A percentile compares a stretch with the other conserved stretches of the same genome.
phyloP scores from a whole-genome alignment of 176 grass and related monocot genomes.

The Calamus simplicifolius region DNA sequence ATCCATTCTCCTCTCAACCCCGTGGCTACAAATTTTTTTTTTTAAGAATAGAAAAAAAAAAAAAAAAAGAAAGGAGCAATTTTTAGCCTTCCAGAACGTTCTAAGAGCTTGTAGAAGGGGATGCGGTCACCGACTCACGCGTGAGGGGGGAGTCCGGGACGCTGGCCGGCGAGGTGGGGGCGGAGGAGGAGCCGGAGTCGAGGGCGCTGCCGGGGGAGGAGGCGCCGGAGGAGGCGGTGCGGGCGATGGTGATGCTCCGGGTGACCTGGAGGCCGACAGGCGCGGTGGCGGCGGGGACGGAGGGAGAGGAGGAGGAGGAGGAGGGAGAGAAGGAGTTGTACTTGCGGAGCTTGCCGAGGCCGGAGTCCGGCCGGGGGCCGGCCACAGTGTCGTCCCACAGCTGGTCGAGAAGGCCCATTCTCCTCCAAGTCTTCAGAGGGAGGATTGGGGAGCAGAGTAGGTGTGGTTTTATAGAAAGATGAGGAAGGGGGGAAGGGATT shows the following conservation, averaged over 20 bases:
- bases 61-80: not conserved
- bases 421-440: too few relatives aligned
- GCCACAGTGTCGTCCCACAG: conserved; percentile 21
- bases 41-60: not conserved
- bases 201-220: not conserved
- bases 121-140: not conserved
- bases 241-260: conserved; percentile 7
- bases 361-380: conserved; percentile 6
- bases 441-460: too few relatives aligned
- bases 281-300: not conserved
- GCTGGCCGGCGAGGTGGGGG: not conserved
- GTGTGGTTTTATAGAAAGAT: too few relatives aligned
- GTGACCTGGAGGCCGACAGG: not conserved
- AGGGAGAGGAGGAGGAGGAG: conserved; percentile 1
- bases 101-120: not conserved
- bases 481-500: too few relatives aligned
- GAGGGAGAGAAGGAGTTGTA: not conserved
- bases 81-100: not conserved
- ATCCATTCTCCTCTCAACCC: conserved; percentile 6
- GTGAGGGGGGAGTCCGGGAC: conserved; percentile 4
- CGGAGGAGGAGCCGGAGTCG: not conserved
- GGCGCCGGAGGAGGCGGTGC: not conserved
- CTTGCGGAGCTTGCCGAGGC: conserved; percentile 15
- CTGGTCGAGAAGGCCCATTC: conserved; percentile 10
- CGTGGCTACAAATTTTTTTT: conserved; percentile 1